A percentile compares a stretch with the other conserved stretches of the same genome.
These are phyloP conservation scores for Rhynchospora tenuis DNA, from an alignment of 176 grass and related monocot genomes.

Conservation along the genomic window DNA sequence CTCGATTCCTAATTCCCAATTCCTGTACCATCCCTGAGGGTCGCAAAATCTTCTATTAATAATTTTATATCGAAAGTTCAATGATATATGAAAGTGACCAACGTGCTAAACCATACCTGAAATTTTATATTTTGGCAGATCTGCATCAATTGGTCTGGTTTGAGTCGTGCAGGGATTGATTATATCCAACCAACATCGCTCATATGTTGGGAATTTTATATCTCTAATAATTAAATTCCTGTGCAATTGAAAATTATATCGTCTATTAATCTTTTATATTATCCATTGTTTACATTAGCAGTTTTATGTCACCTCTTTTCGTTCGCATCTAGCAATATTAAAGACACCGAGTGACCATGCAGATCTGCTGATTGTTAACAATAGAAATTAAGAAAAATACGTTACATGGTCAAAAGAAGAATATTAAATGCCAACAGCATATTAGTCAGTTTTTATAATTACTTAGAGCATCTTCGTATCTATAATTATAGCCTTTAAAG, in stretches of 20 bases:
- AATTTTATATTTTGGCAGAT: not conserved
- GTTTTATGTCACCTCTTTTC: not conserved
- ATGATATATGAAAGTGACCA: not conserved
- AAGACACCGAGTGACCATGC: not conserved
- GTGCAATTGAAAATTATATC: not conserved
- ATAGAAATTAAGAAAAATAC: not conserved
- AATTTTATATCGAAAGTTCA: not conserved
- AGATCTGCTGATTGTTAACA: not conserved
- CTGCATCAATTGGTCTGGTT: not conserved
- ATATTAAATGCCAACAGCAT: not conserved
- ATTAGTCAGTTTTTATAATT: not conserved
- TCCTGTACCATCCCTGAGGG: not conserved
- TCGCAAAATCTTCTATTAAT: not conserved
- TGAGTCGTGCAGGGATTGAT: slow-evolving; percentile 1
- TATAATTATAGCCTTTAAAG: too few relatives aligned
- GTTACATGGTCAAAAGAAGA: not conserved
- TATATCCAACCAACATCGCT: not conserved
- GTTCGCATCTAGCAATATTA: not conserved
- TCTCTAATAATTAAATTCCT: not conserved
- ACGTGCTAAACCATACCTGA: not conserved
- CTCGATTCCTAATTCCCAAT: not conserved
- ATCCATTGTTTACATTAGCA: not conserved
- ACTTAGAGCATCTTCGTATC: too few relatives aligned
- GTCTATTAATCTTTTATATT: not conserved
- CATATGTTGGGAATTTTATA: not conserved